Base-by-base conservation (phyloP, 148 eudicot genomes). In the Cornus suecica region DNA sequence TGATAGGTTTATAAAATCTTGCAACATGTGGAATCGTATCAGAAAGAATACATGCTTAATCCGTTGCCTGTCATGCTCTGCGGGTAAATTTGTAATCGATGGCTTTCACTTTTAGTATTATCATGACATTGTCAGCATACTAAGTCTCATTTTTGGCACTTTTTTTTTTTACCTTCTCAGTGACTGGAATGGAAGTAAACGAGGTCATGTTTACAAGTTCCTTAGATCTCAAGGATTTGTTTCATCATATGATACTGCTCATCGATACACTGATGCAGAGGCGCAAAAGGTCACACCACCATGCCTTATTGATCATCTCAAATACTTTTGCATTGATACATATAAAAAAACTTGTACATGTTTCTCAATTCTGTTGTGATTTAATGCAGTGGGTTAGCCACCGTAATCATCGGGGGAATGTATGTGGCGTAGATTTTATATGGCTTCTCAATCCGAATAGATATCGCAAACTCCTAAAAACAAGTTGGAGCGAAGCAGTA, bases 141-240 rank as follows among this genome's bases (percentile, higher is more conserved):
- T 69, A 11, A 60, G n/a, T n/a, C 65, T 68, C n/a, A 62, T 70
- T 71, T 9, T 11, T 8, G 11, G 60, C 28, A 8, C 34, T 10
- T n/a, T 69, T 8, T n/a, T 69, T 8, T 27, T 60, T 72, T 10
- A 29, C 69, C 69, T 78, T 16, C 74, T 37, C 82, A 96, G 99
- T 66, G 99, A 96, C 70, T 96, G 99, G 99, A 96, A 96, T 69
- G 99, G 99, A 56, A 96, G 99, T 84, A 96, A 96, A 84, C 86
- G 97, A 48, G 99, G 99, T 37, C 98, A 93, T 79, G 89, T 96
- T 76, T 96, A 93, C 86, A 90, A 96, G 83, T 93, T 96, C 76
- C 81, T 96, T 25, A 83, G 98, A 80, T 96, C 99, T 65, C 99
- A 91, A 75, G 99, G 99, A 48, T 93, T 96, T 78, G 97, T 91